Evolutionary conservation across 2,329 filamentous ascomycete genomes (phyloP).

Genomic region (Paraconiothyrium brasiliense): DNA sequence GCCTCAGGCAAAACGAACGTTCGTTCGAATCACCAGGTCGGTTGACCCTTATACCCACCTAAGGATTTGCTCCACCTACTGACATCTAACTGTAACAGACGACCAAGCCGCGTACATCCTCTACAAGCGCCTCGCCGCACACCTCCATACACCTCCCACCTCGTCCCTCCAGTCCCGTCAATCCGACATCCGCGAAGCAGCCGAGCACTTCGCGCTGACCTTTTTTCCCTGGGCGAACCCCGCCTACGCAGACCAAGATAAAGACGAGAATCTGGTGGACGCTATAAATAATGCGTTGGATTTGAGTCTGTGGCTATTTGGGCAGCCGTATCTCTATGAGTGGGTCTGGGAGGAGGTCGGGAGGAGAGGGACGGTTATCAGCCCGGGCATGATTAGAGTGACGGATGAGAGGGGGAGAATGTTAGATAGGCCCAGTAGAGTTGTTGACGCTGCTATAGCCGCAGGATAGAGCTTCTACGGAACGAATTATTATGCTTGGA

Average conservation of each 20-base stretch:
- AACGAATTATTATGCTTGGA: too few relatives aligned
- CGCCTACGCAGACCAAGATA: slow-evolving; percentile 34
- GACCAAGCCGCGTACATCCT: slow-evolving; percentile 32
- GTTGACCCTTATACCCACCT: not conserved
- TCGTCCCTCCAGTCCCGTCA: slow-evolving; percentile 17
- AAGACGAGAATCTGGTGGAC: slow-evolving; percentile 38
- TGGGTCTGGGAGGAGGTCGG: slow-evolving; percentile 40
- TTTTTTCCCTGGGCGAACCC: slow-evolving; percentile 50
- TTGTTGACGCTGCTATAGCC: slow-evolving; percentile 18
- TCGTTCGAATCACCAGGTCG: slow-evolving; percentile 19
- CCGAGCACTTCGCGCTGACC: slow-evolving; percentile 44
- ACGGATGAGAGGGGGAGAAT: slow-evolving; percentile 18
- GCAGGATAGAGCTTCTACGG: not conserved
- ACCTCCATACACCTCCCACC: slow-evolving; percentile 32
- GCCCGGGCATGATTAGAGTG: slow-evolving; percentile 31
- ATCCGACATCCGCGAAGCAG: slow-evolving; percentile 43
- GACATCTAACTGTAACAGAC: slow-evolving; percentile 17
- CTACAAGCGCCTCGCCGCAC: slow-evolving; percentile 39
- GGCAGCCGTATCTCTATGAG: slow-evolving; percentile 35
- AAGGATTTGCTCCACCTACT: not conserved
- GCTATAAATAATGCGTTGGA: slow-evolving; percentile 39
- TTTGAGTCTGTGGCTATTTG: slow-evolving; percentile 40
- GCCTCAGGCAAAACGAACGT: slow-evolving; percentile 20
- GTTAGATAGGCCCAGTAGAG: slow-evolving; percentile 12
- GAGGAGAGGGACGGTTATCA: slow-evolving; percentile 33